Percentiles rank a stretch among this genome's conserved stretches.
Evolutionary conservation across 2,329 filamentous ascomycete genomes (phyloP).

Genomic region (Thielaviopsis populi): DNA sequence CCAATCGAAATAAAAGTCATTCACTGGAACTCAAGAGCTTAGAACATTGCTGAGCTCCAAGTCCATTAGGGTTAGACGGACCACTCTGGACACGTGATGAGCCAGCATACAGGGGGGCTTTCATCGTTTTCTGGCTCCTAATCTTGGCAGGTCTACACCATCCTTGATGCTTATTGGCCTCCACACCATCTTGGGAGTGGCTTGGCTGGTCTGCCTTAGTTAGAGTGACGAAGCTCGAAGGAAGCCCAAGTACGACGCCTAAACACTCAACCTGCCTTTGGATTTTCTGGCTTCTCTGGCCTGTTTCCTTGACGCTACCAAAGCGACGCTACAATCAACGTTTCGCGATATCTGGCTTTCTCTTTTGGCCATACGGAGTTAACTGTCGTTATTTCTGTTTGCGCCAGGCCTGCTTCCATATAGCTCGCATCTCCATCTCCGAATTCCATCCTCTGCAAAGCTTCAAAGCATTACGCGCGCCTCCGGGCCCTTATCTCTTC

Average conservation of each 20-base stretch:
- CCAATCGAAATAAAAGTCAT: too few species aligned
- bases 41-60: not conserved
- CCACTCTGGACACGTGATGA: not conserved
- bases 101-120: not conserved
- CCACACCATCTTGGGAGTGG: not conserved
- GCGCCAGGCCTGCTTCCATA: not conserved
- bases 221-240: not conserved
- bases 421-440: not conserved
- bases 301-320: not conserved
- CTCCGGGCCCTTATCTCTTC: not conserved
- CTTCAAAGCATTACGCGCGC: not conserved
- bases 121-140: not conserved
- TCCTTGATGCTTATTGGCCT: not conserved
- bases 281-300: not conserved
- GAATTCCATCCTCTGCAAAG: not conserved
- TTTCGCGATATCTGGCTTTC: not conserved
- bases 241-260: not conserved
- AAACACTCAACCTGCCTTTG: not conserved
- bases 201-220: not conserved
- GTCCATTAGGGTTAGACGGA: not conserved
- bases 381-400: not conserved
- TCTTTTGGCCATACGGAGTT: not conserved
- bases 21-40: not conserved
- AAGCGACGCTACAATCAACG: not conserved
- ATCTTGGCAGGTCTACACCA: not conserved